Percentiles rank a stretch among this genome's conserved stretches.
Conservation (phyloP, 768 basidiomycete species). For the Russula griseocarnosa region DNA sequence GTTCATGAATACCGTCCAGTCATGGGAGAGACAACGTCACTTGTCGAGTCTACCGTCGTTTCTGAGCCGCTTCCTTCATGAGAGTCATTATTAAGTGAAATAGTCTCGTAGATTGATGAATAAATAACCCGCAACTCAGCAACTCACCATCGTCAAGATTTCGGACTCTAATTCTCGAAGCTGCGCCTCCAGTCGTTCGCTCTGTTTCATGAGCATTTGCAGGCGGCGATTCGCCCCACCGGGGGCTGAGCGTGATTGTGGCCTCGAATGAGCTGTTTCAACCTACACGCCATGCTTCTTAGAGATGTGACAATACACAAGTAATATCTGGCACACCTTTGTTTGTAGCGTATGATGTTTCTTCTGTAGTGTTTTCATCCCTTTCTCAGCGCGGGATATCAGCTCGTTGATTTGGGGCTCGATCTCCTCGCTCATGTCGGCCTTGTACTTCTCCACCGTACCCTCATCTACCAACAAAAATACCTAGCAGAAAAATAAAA, state of each 20-base stretch:
- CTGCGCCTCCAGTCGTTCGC: constrained; percentile 64
- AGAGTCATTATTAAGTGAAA: neutral
- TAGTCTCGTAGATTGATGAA: neutral
- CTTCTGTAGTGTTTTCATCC: constrained; percentile 56
- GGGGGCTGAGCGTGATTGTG: constrained; percentile 40
- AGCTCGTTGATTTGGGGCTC: constrained; percentile 78
- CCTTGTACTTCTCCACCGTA: constrained; percentile 69
- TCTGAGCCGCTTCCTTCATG: constrained; percentile 27
- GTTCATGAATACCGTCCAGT: neutral
- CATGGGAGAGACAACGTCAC: neutral
- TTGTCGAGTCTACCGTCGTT: constrained; percentile 14
- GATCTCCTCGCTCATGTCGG: constrained; percentile 71
- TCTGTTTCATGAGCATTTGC: constrained; percentile 61
- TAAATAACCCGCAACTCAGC: no score
- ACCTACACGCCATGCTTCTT: constrained; percentile 35
- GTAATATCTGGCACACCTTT: constrained; percentile 45
- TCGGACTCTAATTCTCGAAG: constrained; percentile 57
- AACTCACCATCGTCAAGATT: constrained; percentile 50
- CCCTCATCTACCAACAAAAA: constrained; percentile 71
- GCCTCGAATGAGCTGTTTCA: constrained; percentile 48
- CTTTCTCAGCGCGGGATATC: constrained; percentile 65
- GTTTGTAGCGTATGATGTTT: constrained; percentile 57
- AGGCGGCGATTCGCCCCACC: constrained; percentile 55
- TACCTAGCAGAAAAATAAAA: constrained; percentile 44
- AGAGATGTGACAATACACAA: no score